Percentiles rank a stretch among this genome's conserved stretches.
Conservation (phyloP, 2,329 filamentous ascomycete species). For the Cadophora luteo-olivacea region DNA sequence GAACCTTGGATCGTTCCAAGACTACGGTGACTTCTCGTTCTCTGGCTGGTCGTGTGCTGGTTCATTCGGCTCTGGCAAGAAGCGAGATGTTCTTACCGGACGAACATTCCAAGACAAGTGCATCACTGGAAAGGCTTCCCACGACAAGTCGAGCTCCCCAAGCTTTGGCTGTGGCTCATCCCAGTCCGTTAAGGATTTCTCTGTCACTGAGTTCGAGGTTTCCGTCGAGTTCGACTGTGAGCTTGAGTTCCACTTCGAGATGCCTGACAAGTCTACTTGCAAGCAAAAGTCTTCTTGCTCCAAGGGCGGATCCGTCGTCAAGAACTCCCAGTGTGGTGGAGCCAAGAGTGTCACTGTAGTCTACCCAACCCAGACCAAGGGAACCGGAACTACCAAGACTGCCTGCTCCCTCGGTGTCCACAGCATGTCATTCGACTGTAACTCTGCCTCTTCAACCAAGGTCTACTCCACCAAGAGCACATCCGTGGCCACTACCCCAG, state of each 20-base stretch:
- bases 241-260: constrained; percentile 85
- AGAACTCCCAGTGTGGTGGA: constrained; percentile 92
- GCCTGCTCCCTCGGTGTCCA: constrained; percentile 77
- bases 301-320: constrained; percentile 69
- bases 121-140: constrained; percentile 60
- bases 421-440: constrained; percentile 78
- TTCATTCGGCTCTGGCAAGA: constrained; percentile 54
- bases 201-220: constrained; percentile 76
- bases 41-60: constrained; percentile 73
- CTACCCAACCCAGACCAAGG: constrained; percentile 54
- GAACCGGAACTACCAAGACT: constrained; percentile 60
- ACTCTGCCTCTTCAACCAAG: constrained; percentile 37
- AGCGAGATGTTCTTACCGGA: constrained; percentile 59
- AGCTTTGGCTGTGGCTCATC: constrained; percentile 63
- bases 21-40: constrained; percentile 77
- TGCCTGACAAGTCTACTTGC: constrained; percentile 83
- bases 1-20: constrained; percentile 62
- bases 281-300: constrained; percentile 77
- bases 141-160: constrained; percentile 56
- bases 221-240: constrained; percentile 77
- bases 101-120: constrained; percentile 58
- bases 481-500: constrained; percentile 25
- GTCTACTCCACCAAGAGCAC: constrained; percentile 30
- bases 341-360: constrained; percentile 80
- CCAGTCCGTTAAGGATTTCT: constrained; percentile 62